Conservation (phyloP, 768 basidiomycete species). For the Myochromella boudieri region DNA sequence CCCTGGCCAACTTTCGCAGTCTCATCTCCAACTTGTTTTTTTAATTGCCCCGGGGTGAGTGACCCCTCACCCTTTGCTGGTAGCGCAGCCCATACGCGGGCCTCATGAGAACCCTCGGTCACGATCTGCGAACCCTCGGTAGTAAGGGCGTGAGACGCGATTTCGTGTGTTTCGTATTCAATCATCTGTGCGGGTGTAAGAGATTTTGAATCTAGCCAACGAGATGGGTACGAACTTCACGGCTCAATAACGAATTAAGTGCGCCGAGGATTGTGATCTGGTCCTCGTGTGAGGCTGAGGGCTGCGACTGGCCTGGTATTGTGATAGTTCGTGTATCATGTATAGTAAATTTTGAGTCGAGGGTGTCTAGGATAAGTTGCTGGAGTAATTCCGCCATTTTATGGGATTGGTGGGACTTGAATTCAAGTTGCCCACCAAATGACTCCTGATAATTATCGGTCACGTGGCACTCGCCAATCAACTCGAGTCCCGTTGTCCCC, state of each 20-base stretch:
- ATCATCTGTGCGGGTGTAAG: constrained; percentile 65
- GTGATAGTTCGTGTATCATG: constrained; percentile 67
- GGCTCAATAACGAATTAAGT: constrained; percentile 84
- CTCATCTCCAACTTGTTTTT: constrained; percentile 80
- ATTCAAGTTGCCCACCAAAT: constrained; percentile 7
- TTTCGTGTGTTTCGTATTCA: constrained; percentile 74
- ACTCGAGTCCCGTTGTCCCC: not conserved
- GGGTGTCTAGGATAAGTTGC: constrained; percentile 72
- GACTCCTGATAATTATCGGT: constrained; percentile 15
- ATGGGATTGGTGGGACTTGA: not conserved
- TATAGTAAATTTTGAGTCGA: constrained; percentile 57
- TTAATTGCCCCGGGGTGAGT: constrained; percentile 65
- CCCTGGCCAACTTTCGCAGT: constrained; percentile 92
- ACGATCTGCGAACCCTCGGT: constrained; percentile 82
- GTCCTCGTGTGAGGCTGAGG: constrained; percentile 66
- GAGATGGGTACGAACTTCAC: constrained; percentile 59
- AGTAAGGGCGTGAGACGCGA: constrained; percentile 70
- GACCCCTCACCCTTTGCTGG: constrained; percentile 74
- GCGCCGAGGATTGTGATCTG: constrained; percentile 88
- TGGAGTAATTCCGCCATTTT: constrained; percentile 79
- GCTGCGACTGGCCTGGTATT: constrained; percentile 60
- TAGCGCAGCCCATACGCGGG: constrained; percentile 86
- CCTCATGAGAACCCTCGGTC: constrained; percentile 88
- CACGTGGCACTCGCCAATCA: constrained; percentile 10
- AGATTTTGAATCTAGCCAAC: constrained; percentile 2